These are phyloP conservation scores for Lasiodiplodia sp. DNA, from an alignment of 2,329 filamentous ascomycete genomes.

Conservation along the genomic window DNA sequence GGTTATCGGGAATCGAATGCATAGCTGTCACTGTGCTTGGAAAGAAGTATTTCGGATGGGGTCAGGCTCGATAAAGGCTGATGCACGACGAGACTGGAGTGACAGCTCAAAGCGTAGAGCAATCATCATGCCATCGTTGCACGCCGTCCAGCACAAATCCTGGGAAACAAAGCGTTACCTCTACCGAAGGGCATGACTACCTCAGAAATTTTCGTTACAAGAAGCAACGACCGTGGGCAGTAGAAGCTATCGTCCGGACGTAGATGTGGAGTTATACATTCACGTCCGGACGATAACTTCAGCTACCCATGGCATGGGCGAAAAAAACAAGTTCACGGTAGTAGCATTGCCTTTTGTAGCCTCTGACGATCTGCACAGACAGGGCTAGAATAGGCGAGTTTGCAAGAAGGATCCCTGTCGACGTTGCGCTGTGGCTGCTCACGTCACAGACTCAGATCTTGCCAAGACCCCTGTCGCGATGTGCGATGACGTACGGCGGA, in stretches of 20 bases:
- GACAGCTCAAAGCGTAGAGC: not conserved
- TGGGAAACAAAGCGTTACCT: not conserved
- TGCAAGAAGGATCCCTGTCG: constrained; percentile 1
- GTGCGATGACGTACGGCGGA: constrained; percentile 23
- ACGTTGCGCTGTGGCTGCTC: constrained; percentile 15
- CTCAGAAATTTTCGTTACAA: too few relatives aligned
- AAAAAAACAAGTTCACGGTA: too few relatives aligned
- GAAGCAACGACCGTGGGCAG: too few relatives aligned
- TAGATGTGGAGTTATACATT: too few relatives aligned
- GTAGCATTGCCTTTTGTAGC: not conserved
- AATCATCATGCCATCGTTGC: too few relatives aligned
- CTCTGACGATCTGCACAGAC: not conserved
- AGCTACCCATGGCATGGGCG: too few relatives aligned
- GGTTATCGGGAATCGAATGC: constrained; percentile 45
- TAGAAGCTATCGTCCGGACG: too few relatives aligned
- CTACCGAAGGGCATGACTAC: not conserved
- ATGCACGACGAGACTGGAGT: not conserved
- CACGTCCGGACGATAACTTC: too few relatives aligned
- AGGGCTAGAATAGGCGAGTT: constrained; percentile 16
- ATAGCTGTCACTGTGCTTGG: constrained; percentile 40
- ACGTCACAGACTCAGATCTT: constrained; percentile 19
- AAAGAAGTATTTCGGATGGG: constrained; percentile 44
- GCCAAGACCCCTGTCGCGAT: constrained; percentile 18
- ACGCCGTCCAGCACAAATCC: not conserved
- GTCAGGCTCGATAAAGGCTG: constrained; percentile 26